These are phyloP conservation scores for Acanthamoeba healyi DNA, from an alignment of 208 protist genomes.

Conservation along the genomic window DNA sequence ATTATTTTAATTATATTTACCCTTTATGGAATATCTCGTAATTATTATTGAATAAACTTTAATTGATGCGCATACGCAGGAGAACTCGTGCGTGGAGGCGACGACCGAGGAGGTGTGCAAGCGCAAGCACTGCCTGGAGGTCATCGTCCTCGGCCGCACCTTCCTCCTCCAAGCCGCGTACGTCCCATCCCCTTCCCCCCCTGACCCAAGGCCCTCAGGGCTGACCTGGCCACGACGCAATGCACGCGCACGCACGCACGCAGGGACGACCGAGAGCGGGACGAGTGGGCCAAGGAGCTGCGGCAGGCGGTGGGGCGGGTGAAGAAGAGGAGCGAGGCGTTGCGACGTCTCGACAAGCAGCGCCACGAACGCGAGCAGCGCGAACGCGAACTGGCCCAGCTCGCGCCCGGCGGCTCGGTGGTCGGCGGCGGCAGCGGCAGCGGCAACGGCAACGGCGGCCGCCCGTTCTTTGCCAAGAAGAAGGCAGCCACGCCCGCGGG, in stretches of 20 bases:
- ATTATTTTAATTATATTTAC: no score
- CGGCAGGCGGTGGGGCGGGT: not conserved
- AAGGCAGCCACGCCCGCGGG: not conserved
- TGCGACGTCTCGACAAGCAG: not conserved
- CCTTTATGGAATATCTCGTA: no score
- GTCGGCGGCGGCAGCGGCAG: no score
- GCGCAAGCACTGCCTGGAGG: conserved; percentile 37
- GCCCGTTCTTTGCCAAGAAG: conserved; percentile 16
- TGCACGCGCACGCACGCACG: not conserved
- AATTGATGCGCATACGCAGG: not conserved
- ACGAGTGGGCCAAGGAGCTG: conserved; percentile 34
- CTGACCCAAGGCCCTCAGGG: no score
- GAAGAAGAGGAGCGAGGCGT: not conserved
- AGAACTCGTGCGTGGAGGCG: not conserved
- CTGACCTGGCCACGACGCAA: not conserved
- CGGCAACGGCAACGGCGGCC: not conserved
- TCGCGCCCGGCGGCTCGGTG: not conserved
- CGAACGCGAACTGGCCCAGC: not conserved
- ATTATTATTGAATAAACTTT: not conserved
- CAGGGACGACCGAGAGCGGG: conserved; percentile 19
- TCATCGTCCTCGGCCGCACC: conserved; percentile 37
- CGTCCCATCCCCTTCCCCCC: no score
- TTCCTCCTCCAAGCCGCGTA: conserved; percentile 50
- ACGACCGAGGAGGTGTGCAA: not conserved
- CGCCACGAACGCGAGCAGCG: conserved; percentile 32